Percentiles rank a stretch among this genome's conserved stretches.
These are phyloP conservation scores for Buddleja alternifolia DNA, from an alignment of 257 asterid genomes.

Conservation along the genomic window DNA sequence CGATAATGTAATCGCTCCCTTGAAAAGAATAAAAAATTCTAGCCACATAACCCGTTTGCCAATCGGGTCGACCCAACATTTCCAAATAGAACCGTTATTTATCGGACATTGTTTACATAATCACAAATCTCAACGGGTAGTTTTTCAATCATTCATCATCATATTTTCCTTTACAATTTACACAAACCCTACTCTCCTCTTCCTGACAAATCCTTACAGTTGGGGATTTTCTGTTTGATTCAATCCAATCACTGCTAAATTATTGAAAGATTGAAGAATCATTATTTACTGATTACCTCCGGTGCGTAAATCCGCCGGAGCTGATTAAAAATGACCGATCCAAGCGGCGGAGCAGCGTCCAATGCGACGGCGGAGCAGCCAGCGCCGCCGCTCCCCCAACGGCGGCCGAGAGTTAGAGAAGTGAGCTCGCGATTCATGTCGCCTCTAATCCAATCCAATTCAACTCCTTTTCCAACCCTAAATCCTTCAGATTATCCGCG, in stretches of 20 bases:
- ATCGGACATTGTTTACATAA: not conserved
- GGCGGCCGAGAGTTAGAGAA: slow-evolving; percentile 44
- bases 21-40: too few relatives aligned
- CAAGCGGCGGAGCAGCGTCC: slow-evolving; percentile 21
- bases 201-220: not conserved
- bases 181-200: not conserved
- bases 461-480: slow-evolving; percentile 32
- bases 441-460: slow-evolving; percentile 34
- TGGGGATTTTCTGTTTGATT: not conserved
- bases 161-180: not conserved
- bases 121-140: slow-evolving; percentile 30
- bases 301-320: not conserved
- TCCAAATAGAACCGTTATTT: slow-evolving; percentile 19
- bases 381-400: slow-evolving; percentile 36
- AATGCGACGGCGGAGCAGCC: slow-evolving; percentile 22
- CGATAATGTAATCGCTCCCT: too few relatives aligned
- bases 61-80: too few relatives aligned
- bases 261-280: not conserved
- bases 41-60: too few relatives aligned
- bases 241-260: not conserved
- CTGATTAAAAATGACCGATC: slow-evolving; percentile 26
- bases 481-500: slow-evolving; percentile 30
- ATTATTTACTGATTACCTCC: not conserved
- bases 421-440: slow-evolving; percentile 50
- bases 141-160: slow-evolving; percentile 14